Percentiles rank a stretch among this genome's conserved stretches.
phyloP scores from a whole-genome alignment of 2,329 filamentous ascomycete genomes.

The Endothia cerciana region DNA sequence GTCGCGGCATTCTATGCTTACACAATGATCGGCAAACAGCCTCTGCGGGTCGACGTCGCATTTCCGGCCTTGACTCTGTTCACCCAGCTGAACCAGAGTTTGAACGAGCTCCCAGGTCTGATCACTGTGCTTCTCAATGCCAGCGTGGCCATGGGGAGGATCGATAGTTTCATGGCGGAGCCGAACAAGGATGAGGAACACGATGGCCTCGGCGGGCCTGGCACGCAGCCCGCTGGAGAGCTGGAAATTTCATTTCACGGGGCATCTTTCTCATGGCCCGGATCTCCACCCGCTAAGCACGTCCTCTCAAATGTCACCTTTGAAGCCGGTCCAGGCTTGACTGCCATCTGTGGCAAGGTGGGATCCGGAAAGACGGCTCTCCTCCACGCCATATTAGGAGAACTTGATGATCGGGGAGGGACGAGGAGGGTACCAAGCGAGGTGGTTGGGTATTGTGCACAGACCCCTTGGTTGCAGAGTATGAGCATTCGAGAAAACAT shows the following conservation, averaged over 20 bases:
- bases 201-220: constrained; percentile 33
- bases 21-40: constrained; percentile 69
- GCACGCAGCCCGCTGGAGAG: constrained; percentile 31
- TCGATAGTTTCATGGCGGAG: constrained; percentile 86
- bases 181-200: constrained; percentile 69
- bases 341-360: constrained; percentile 61
- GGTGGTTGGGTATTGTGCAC: constrained; percentile 59
- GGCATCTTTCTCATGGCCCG: constrained; percentile 82
- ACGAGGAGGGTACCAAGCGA: constrained; percentile 50
- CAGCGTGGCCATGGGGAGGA: constrained; percentile 78
- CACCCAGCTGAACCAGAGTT: constrained; percentile 70
- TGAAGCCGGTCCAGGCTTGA: constrained; percentile 54
- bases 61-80: constrained; percentile 88
- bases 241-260: constrained; percentile 58
- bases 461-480: constrained; percentile 68
- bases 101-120: constrained; percentile 75
- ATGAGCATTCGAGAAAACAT: constrained; percentile 70
- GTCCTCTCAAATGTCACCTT: constrained; percentile 54
- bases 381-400: constrained; percentile 61
- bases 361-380: constrained; percentile 66
- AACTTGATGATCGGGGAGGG: constrained; percentile 68
- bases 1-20: constrained; percentile 82
- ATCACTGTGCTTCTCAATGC: constrained; percentile 81
- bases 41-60: constrained; percentile 77
- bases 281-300: constrained; percentile 51